Evolutionary conservation across 2,329 filamentous ascomycete genomes (phyloP).

Genomic region (Pestalotiopsis sp.): DNA sequence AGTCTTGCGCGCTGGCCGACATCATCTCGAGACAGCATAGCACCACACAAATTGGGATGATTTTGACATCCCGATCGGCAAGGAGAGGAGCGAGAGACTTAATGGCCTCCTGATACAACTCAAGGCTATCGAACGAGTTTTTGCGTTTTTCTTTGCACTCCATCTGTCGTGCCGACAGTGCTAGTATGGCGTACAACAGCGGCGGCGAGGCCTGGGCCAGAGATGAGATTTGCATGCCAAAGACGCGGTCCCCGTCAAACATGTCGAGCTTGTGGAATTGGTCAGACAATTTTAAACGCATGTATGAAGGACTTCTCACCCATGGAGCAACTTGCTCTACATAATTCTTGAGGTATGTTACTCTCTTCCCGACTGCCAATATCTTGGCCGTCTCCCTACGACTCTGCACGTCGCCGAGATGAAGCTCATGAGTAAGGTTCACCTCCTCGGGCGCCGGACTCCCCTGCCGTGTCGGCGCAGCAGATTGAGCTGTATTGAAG

Average conservation of each 20-base stretch:
- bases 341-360: slow-evolving; percentile 50
- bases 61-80: slow-evolving; percentile 31
- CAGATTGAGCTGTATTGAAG: slow-evolving; percentile 46
- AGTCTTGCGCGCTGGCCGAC: slow-evolving; percentile 45
- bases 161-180: slow-evolving; percentile 55
- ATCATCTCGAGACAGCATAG: slow-evolving; percentile 46
- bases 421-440: slow-evolving; percentile 10
- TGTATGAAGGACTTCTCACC: slow-evolving; percentile 30
- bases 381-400: slow-evolving; percentile 21
- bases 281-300: neutral
- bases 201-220: slow-evolving; percentile 48
- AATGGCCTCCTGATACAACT: slow-evolving; percentile 57
- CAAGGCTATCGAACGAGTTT: slow-evolving; percentile 52
- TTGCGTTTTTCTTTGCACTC: slow-evolving; percentile 49
- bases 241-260: slow-evolving; percentile 55
- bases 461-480: slow-evolving; percentile 39
- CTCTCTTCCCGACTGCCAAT: slow-evolving; percentile 33
- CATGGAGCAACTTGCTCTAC: slow-evolving; percentile 55
- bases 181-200: slow-evolving; percentile 53
- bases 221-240: slow-evolving; percentile 53
- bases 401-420: slow-evolving; percentile 7
- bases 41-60: slow-evolving; percentile 40
- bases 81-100: slow-evolving; percentile 38
- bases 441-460: slow-evolving; percentile 22
- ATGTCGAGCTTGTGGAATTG: slow-evolving; percentile 48